A percentile compares a stretch with the other conserved stretches of the same genome.
phyloP scores from a whole-genome alignment of 1,284 basidiomycete genomes.

The Xerocomus nothofagi region DNA sequence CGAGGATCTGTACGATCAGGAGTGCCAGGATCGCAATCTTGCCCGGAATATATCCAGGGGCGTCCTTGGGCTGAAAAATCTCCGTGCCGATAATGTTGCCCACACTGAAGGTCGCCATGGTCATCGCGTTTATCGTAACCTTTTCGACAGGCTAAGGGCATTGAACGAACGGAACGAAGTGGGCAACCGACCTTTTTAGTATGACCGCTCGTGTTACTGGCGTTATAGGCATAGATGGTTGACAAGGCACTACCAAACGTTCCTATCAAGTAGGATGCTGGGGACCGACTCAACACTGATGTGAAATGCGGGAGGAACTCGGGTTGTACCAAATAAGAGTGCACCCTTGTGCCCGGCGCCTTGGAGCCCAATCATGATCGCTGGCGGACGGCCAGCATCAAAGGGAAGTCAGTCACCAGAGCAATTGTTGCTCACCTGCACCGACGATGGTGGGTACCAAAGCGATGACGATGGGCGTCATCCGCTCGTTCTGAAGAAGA shows the following conservation, averaged over 20 bases:
- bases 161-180: not conserved
- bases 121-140: constrained; percentile 37
- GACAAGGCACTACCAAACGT: constrained; percentile 62
- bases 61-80: constrained; percentile 37
- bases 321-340: constrained; percentile 53
- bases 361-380: constrained; percentile 60
- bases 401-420: not conserved
- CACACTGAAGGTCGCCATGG: constrained; percentile 31
- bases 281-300: not conserved
- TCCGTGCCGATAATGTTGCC: constrained; percentile 36
- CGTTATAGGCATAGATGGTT: constrained; percentile 65
- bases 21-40: constrained; percentile 36
- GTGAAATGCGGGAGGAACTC: not conserved
- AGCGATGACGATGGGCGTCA: constrained; percentile 62
- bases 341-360: constrained; percentile 50
- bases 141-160: constrained; percentile 10
- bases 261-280: constrained; percentile 56
- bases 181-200: constrained; percentile 54
- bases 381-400: constrained; percentile 26
- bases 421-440: constrained; percentile 37
- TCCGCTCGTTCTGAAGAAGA: constrained; percentile 50
- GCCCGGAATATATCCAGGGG: constrained; percentile 37
- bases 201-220: constrained; percentile 64
- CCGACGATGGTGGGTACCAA: constrained; percentile 65
- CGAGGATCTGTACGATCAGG: constrained; percentile 25